These are phyloP conservation scores for Litsea cubeba DNA, from an alignment of 164 flowering plant species.

Conservation along the genomic window DNA sequence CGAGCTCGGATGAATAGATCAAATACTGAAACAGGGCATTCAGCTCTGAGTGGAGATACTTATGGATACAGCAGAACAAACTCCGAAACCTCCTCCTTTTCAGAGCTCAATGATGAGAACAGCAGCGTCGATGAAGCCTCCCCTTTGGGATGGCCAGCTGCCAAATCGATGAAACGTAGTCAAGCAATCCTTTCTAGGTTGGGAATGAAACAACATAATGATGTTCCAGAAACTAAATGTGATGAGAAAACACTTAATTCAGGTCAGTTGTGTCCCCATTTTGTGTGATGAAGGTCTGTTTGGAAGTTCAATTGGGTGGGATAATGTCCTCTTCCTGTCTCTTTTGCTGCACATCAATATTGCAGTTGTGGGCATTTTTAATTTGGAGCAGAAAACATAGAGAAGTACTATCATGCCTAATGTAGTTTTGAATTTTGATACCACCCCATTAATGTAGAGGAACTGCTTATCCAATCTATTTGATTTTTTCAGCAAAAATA, in stretches of 20 bases:
- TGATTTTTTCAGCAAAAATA: neutral
- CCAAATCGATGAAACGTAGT: conserved; percentile 27
- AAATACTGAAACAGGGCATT: conserved; percentile 32
- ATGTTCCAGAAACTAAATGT: conserved; percentile 19
- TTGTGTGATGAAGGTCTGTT: neutral
- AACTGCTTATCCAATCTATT: neutral
- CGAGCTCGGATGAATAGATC: conserved; percentile 47
- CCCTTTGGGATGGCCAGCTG: conserved; percentile 39
- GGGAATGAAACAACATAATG: conserved; percentile 42
- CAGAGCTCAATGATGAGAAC: conserved; percentile 51
- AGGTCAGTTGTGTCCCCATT: conserved; percentile 31
- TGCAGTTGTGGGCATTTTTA: neutral
- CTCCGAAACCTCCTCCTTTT: conserved; percentile 63
- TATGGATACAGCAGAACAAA: conserved; percentile 54
- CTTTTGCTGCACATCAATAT: neutral
- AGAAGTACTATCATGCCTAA: neutral
- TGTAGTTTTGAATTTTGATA: neutral
- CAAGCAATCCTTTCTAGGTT: conserved; percentile 36
- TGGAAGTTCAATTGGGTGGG: neutral
- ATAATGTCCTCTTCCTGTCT: neutral
- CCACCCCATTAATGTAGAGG: neutral
- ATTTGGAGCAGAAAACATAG: neutral
- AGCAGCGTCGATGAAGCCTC: conserved; percentile 52
- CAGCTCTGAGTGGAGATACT: conserved; percentile 46
- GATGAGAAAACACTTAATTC: conserved; percentile 33